Evolutionary conservation across 139 green algal genomes (phyloP).

Genomic region (Gonium pectorale): DNA sequence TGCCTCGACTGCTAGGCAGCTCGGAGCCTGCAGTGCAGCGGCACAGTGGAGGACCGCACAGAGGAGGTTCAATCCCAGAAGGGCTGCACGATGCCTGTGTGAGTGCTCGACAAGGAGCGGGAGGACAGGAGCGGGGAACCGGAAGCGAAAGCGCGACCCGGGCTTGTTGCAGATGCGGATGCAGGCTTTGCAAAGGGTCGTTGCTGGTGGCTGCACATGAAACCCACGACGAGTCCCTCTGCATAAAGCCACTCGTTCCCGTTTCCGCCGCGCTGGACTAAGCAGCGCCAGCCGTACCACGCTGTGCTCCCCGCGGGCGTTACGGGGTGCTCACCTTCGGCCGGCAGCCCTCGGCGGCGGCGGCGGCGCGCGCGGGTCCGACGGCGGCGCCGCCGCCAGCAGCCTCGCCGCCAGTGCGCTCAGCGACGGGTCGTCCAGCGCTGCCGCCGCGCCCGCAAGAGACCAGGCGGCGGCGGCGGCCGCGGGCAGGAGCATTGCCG

Average conservation of each 20-base stretch:
- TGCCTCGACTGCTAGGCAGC: neutral
- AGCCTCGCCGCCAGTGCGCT: constrained; percentile 36
- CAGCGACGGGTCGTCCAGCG: constrained; percentile 14
- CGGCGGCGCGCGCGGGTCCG: constrained; percentile 24
- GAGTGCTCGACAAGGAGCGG: too few relatives aligned
- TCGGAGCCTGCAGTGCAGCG: constrained; percentile 6
- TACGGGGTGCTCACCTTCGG: constrained; percentile 37
- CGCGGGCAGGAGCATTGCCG: neutral
- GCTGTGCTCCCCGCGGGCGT: too few relatives aligned
- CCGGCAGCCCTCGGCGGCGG: constrained; percentile 11
- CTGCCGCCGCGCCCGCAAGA: constrained; percentile 34
- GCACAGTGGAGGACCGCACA: neutral
- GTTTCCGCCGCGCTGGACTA: too few relatives aligned
- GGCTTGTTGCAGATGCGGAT: too few relatives aligned
- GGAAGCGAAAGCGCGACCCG: too few relatives aligned
- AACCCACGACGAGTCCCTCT: too few relatives aligned
- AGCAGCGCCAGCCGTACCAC: too few relatives aligned
- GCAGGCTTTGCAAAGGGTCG: too few relatives aligned
- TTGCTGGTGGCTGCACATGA: too few relatives aligned
- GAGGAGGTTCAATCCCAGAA: neutral
- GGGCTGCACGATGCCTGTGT: too few relatives aligned
- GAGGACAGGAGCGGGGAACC: too few relatives aligned
- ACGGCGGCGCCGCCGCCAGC: constrained; percentile 37
- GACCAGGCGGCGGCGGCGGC: constrained; percentile 23
- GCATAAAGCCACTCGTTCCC: too few relatives aligned